Percentiles rank a stretch among this genome's conserved stretches.
These are phyloP conservation scores for Lantana camara DNA, from an alignment of 257 asterid genomes.

Conservation along the genomic window DNA sequence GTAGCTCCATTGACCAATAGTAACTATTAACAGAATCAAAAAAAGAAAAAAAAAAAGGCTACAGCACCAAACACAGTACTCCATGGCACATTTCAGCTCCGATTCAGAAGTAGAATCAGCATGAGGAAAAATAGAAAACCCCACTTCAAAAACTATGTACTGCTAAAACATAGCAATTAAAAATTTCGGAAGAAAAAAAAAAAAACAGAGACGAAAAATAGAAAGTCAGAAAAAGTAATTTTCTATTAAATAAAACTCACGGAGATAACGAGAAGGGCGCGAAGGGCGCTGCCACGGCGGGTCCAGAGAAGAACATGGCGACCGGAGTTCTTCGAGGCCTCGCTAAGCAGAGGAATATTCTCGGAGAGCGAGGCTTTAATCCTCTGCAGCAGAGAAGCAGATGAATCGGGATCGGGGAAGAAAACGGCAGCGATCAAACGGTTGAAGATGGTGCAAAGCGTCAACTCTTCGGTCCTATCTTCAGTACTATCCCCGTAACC, in stretches of 20 bases:
- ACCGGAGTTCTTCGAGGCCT: conserved; percentile 62
- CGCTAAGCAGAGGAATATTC: conserved; percentile 65
- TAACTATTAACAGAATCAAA: no score
- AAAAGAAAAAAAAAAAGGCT: no score
- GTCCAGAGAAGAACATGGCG: conserved; percentile 58
- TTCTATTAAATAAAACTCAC: conserved; percentile 42
- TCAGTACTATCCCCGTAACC: conserved; percentile 15
- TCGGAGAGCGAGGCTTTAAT: conserved; percentile 48
- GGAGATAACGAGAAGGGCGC: conserved; percentile 70
- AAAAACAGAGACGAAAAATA: background rate
- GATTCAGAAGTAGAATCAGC: background rate
- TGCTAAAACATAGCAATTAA: background rate
- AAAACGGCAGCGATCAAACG: conserved; percentile 53
- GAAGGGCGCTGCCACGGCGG: conserved; percentile 71
- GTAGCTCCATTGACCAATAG: no score
- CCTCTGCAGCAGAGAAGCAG: conserved; percentile 47
- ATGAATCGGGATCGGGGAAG: conserved; percentile 42
- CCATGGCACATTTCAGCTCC: conserved; percentile 8
- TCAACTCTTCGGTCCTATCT: conserved; percentile 31
- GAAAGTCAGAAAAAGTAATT: no score
- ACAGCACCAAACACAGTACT: background rate
- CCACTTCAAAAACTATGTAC: background rate
- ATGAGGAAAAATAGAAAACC: background rate
- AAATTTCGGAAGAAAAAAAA: background rate
- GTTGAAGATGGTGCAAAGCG: conserved; percentile 53